Evolutionary conservation across 148 eudicot genomes (phyloP).

Genomic region (Amaranthus hypochondriacus): DNA sequence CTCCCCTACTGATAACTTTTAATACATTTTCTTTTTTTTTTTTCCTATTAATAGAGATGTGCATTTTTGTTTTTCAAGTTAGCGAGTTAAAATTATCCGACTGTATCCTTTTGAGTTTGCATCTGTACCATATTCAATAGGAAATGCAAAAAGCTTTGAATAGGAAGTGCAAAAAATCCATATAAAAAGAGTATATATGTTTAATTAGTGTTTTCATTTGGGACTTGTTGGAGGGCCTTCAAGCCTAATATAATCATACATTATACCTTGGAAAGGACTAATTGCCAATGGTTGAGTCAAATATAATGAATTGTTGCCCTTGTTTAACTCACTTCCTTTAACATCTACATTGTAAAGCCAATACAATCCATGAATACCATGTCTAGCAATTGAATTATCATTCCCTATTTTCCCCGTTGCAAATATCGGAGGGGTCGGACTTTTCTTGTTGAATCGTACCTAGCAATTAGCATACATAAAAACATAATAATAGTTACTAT

Average conservation of each 20-base stretch:
- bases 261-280: slow-evolving; percentile 53
- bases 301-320: slow-evolving; percentile 45
- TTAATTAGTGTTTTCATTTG: slow-evolving; percentile 4
- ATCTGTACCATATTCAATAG: too few relatives aligned
- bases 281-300: slow-evolving; percentile 46
- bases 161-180: too few relatives aligned
- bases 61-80: too few relatives aligned
- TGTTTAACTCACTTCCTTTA: slow-evolving; percentile 23
- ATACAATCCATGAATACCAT: slow-evolving; percentile 63
- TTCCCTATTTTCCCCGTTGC: slow-evolving; percentile 35
- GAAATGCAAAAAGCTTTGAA: too few relatives aligned
- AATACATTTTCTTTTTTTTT: too few relatives aligned
- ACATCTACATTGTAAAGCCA: slow-evolving; percentile 47
- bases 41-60: too few relatives aligned
- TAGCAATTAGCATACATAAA: slow-evolving; percentile 2
- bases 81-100: too few relatives aligned
- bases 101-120: too few relatives aligned
- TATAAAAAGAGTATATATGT: too few relatives aligned
- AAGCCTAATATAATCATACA: slow-evolving; percentile 58
- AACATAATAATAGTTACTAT: not conserved
- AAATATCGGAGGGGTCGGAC: slow-evolving; percentile 29
- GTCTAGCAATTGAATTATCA: slow-evolving; percentile 47
- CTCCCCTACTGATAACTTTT: too few relatives aligned
- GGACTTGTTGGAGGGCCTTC: slow-evolving; percentile 34
- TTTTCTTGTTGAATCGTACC: slow-evolving; percentile 40